Conservation (phyloP, 106 monocot genomes). For the Dioscorea alata region DNA sequence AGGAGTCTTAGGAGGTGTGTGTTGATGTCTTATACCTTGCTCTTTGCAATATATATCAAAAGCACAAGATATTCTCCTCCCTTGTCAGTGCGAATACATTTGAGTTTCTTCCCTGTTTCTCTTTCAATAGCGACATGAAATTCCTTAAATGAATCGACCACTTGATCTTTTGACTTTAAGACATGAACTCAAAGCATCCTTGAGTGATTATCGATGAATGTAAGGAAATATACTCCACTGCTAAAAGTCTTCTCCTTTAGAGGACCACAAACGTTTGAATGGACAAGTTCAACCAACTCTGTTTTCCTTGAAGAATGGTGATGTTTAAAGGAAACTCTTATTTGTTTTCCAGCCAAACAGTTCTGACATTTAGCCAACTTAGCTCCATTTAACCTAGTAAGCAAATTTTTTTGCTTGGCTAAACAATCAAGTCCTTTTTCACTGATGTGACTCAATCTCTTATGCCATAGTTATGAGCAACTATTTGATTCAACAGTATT, state of each 20-base stretch:
- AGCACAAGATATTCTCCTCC: conserved; percentile 1
- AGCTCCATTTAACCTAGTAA: too few relatives aligned
- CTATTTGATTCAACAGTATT: neutral
- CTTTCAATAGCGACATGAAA: neutral
- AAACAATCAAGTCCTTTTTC: conserved; percentile 1
- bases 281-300: neutral
- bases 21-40: conserved; percentile 8
- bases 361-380: too few relatives aligned
- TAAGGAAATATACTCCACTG: neutral
- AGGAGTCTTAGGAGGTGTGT: neutral
- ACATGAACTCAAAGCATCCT: neutral
- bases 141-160: neutral
- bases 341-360: too few relatives aligned
- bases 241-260: neutral
- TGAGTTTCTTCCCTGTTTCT: conserved; percentile 1
- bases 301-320: too few relatives aligned
- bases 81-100: neutral
- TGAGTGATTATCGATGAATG: neutral
- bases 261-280: conserved; percentile 9
- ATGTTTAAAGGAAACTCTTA: too few relatives aligned
- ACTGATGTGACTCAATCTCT: conserved; percentile 2
- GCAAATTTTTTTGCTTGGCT: neutral
- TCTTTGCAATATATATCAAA: conserved; percentile 6
- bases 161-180: conserved; percentile 1
- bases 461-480: conserved; percentile 1